A percentile compares a stretch with the other conserved stretches of the same genome.
Evolutionary conservation across 805 yeast species (phyloP).

Genomic region (Lachancea thermotolerans): DNA sequence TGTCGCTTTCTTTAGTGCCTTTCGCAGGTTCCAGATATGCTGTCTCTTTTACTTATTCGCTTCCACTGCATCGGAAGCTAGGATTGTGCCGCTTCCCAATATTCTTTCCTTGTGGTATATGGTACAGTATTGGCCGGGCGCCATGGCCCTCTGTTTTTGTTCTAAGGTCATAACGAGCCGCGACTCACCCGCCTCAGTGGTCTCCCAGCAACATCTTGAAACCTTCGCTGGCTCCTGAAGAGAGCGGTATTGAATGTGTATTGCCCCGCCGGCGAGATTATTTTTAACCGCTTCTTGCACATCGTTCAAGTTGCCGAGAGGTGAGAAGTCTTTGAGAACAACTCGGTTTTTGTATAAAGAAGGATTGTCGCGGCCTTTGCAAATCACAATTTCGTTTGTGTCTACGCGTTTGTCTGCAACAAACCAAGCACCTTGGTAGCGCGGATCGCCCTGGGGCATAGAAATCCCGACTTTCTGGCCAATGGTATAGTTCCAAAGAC

Average conservation of each 20-base stretch:
- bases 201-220: slow-evolving; percentile 13
- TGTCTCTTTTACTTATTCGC: no score
- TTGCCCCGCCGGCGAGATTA: slow-evolving; percentile 6
- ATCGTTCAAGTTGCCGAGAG: slow-evolving; percentile 5
- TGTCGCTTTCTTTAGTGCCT: no score
- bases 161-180: slow-evolving; percentile 35
- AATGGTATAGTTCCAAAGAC: slow-evolving; percentile 91
- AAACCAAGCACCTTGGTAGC: slow-evolving; percentile 76
- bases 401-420: slow-evolving; percentile 62
- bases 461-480: slow-evolving; percentile 72
- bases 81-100: slow-evolving; percentile 51
- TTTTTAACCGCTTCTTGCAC: slow-evolving; percentile 2
- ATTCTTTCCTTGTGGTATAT: slow-evolving; percentile 61
- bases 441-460: slow-evolving; percentile 85
- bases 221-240: slow-evolving; percentile 53
- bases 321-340: slow-evolving; percentile 34
- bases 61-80: not conserved
- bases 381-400: slow-evolving; percentile 72
- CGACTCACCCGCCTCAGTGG: not conserved
- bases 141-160: slow-evolving; percentile 59
- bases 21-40: no score
- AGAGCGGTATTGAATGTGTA: slow-evolving; percentile 65
- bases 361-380: slow-evolving; percentile 56
- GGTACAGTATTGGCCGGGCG: slow-evolving; percentile 84
- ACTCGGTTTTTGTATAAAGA: slow-evolving; percentile 44